Percentiles rank a stretch among this genome's conserved stretches.
phyloP scores from a whole-genome alignment of 768 basidiomycete species.

The Sarcodon sp. region DNA sequence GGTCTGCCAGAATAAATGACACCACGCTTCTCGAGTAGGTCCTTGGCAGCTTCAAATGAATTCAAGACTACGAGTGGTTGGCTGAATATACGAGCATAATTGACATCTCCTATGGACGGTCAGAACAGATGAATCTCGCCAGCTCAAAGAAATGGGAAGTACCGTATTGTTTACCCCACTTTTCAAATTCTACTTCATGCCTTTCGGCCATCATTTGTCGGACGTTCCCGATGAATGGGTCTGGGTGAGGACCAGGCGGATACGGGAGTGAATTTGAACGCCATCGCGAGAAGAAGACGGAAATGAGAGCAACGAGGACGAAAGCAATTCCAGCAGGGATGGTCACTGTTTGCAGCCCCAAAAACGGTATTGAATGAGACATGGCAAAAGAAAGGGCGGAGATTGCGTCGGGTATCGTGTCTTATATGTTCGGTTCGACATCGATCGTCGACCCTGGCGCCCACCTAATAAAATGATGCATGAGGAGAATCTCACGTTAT shows the following conservation, averaged over 20 bases:
- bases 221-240: slow-evolving; percentile 8
- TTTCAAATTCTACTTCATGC: slow-evolving; percentile 3
- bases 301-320: not conserved
- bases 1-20: slow-evolving; percentile 13
- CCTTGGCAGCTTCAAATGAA: slow-evolving; percentile 10
- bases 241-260: slow-evolving; percentile 8
- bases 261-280: not conserved
- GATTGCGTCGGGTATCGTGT: not conserved
- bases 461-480: too few species aligned
- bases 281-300: not conserved
- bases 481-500: too few species aligned
- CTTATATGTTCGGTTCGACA: not conserved
- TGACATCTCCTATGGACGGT: slow-evolving; percentile 7
- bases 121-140: not conserved
- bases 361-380: not conserved
- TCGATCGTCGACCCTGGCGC: too few species aligned
- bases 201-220: slow-evolving; percentile 7
- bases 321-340: not conserved
- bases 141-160: not conserved
- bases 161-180: slow-evolving; percentile 9
- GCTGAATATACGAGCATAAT: slow-evolving; percentile 8
- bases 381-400: not conserved
- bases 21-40: slow-evolving; percentile 15
- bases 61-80: slow-evolving; percentile 14
- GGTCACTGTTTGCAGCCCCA: not conserved